A percentile compares a stretch with the other conserved stretches of the same genome.
Conservation (phyloP, 345 rosid species). For the Camelina sativa region DNA sequence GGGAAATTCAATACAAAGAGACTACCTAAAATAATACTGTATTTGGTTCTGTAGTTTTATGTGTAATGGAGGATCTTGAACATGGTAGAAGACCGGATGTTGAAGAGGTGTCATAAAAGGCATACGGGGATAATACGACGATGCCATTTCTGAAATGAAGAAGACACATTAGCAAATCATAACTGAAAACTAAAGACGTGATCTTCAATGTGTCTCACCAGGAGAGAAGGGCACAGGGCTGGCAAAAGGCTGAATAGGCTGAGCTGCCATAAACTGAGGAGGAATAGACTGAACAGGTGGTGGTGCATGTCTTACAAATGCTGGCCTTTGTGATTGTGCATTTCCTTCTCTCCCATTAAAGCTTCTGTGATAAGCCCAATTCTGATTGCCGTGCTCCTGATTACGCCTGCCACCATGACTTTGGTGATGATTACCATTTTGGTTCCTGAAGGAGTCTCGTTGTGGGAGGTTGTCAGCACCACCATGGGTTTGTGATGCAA, state of each 20-base stretch:
- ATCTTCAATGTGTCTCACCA: slow-evolving; percentile 56
- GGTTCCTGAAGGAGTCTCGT: slow-evolving; percentile 69
- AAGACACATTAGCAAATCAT: slow-evolving; percentile 38
- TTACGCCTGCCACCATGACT: slow-evolving; percentile 76
- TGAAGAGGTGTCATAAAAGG: slow-evolving; percentile 50
- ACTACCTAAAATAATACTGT: slow-evolving; percentile 88
- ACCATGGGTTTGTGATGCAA: slow-evolving; percentile 55
- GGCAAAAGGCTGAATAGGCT: slow-evolving; percentile 57
- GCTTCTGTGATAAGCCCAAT: slow-evolving; percentile 58
- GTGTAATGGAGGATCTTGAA: slow-evolving; percentile 61
- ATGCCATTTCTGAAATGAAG: slow-evolving; percentile 52
- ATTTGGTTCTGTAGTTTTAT: slow-evolving; percentile 65
- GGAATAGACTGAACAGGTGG: slow-evolving; percentile 57
- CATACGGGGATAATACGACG: slow-evolving; percentile 60
- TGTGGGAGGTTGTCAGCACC: slow-evolving; percentile 63
- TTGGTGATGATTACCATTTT: slow-evolving; percentile 72
- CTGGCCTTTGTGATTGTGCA: slow-evolving; percentile 65
- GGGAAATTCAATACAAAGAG: slow-evolving; percentile 10
- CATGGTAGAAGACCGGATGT: slow-evolving; percentile 52
- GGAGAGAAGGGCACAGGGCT: slow-evolving; percentile 54
- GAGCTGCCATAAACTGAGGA: slow-evolving; percentile 57
- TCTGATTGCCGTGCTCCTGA: slow-evolving; percentile 70
- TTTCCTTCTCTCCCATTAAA: slow-evolving; percentile 72
- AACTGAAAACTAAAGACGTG: slow-evolving; percentile 7
- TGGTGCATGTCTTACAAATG: slow-evolving; percentile 65